Evolutionary conservation across 805 yeast genomes (phyloP).

Genomic region (Pichia pseudocactophila): DNA sequence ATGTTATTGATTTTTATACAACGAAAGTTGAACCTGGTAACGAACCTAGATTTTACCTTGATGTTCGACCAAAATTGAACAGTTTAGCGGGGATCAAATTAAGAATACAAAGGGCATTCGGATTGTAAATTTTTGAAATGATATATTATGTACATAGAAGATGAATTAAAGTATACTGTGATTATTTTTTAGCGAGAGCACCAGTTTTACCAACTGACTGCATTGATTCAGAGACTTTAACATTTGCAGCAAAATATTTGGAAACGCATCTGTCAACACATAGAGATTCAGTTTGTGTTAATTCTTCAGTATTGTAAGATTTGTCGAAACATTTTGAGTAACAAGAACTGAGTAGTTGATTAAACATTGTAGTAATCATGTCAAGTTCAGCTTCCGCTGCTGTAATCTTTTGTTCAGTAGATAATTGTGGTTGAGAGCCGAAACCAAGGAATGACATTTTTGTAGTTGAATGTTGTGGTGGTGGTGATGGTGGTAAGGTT

Average conservation of each 20-base stretch:
- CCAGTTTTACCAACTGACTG: constrained; percentile 32
- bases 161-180: too few species aligned
- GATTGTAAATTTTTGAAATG: constrained; percentile 22
- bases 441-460: constrained; percentile 66
- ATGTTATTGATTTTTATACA: constrained; percentile 84
- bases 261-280: constrained; percentile 95
- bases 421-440: constrained; percentile 59
- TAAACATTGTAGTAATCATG: constrained; percentile 97
- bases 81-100: constrained; percentile 70
- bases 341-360: constrained; percentile 79
- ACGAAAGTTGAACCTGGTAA: constrained; percentile 31
- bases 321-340: constrained; percentile 74
- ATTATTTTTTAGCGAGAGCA: constrained; percentile 18
- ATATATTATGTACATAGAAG: too few species aligned
- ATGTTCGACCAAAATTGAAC: constrained; percentile 88
- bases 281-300: constrained; percentile 70
- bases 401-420: constrained; percentile 66
- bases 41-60: constrained; percentile 58
- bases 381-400: constrained; percentile 97
- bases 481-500: neutral
- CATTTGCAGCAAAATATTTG: constrained; percentile 89
- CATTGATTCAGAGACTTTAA: constrained; percentile 77
- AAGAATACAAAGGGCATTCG: constrained; percentile 57
- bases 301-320: constrained; percentile 60
- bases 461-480: too few species aligned